These are phyloP conservation scores for Tuber aestivum DNA, from an alignment of 495 filamentous ascomycete genomes.

Conservation along the genomic window DNA sequence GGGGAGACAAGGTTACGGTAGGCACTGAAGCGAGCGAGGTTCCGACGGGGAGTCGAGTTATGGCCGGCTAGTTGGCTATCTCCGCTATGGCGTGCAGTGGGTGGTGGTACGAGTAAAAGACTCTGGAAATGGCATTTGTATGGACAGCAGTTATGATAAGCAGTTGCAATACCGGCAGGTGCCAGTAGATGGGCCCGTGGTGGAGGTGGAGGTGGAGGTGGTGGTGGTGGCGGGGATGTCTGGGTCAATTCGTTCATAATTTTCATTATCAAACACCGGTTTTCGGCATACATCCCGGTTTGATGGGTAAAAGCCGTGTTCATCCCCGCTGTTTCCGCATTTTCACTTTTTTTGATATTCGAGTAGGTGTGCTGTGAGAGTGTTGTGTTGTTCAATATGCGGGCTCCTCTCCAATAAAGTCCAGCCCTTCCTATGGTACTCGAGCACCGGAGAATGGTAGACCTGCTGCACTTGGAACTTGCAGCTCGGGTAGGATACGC, in stretches of 20 bases:
- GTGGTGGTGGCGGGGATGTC: background rate
- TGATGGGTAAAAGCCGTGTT: background rate
- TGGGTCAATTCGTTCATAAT: background rate
- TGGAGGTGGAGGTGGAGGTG: background rate
- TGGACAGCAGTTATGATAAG: background rate
- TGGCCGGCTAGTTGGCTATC: background rate
- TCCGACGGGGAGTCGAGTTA: background rate
- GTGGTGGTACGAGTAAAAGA: background rate
- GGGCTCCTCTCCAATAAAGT: background rate
- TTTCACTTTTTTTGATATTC: background rate
- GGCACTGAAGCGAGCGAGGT: background rate
- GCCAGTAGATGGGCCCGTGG: background rate
- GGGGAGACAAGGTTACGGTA: background rate
- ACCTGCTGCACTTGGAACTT: background rate
- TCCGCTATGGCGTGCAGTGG: background rate
- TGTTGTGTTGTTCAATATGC: constrained; percentile 5
- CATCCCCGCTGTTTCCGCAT: background rate
- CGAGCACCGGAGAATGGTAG: too few species aligned
- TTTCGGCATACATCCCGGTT: background rate
- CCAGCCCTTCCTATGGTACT: background rate
- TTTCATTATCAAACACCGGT: background rate
- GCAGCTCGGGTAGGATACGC: background rate
- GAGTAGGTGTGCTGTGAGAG: background rate
- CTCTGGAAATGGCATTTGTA: background rate
- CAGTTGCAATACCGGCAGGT: background rate